phyloP scores from a whole-genome alignment of 257 asterid species.

The Solanum lycopersicoides region DNA sequence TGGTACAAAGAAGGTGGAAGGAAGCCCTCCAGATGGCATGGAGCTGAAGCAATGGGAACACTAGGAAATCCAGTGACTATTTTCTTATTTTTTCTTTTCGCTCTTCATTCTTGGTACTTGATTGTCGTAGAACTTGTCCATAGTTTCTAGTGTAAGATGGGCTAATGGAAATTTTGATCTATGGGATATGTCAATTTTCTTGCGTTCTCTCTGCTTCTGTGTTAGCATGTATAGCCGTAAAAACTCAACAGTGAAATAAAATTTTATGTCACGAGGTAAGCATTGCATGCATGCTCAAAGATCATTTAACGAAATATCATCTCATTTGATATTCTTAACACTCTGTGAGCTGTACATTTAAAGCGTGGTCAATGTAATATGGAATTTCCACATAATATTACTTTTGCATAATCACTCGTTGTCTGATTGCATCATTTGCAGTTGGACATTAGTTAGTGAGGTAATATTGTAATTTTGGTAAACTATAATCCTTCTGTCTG shows the following conservation, averaged over 20 bases:
- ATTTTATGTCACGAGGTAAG: too few relatives aligned
- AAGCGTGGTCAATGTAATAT: not conserved
- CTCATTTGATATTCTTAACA: not conserved
- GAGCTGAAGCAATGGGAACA: constrained; percentile 82
- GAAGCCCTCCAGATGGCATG: constrained; percentile 97
- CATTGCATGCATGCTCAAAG: not conserved
- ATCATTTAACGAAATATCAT: not conserved
- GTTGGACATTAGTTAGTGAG: not conserved
- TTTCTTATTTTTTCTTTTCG: not conserved
- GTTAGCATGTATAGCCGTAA: not conserved
- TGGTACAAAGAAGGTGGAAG: constrained; percentile 76
- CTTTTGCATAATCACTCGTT: not conserved
- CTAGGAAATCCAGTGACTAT: constrained; percentile 4
- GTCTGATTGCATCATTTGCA: not conserved
- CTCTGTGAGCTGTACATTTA: not conserved
- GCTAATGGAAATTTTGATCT: not conserved
- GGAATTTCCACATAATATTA: too few relatives aligned
- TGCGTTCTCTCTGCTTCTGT: not conserved
- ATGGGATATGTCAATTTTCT: not conserved
- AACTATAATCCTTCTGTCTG: not conserved
- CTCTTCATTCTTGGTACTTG: not conserved
- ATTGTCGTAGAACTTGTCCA: not conserved
- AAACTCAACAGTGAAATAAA: not conserved
- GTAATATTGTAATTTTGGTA: not conserved
- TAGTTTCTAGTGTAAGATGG: not conserved